Base-by-base conservation (phyloP, 768 basidiomycete genomes). In the Tylopilus felleus region DNA sequence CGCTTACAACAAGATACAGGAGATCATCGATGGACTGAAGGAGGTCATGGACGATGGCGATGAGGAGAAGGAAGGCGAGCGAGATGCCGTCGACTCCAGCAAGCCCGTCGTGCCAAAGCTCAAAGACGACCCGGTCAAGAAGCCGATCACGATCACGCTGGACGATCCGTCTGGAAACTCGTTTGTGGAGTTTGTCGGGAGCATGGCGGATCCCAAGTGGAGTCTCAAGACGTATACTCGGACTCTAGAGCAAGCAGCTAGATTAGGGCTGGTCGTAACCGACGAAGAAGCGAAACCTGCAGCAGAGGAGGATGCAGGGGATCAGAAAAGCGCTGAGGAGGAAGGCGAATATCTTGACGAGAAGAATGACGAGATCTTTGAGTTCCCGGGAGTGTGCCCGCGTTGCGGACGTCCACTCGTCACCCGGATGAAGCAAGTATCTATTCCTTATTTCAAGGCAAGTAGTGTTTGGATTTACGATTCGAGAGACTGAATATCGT, bases 361-460 rank as follows among this genome's bases (percentile, higher is more conserved):
- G 16, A 73, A 77, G 46, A 82, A 90, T 31, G 95, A 98, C 49
- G 97, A 99, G 68, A 79, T 99, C 8, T 90, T 85, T 63, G 80
- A 85, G 27, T 99, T 98, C 77, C 87, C 83, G 0, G 93, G 93
- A 1, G 71, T 79, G 14, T 99, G 97, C 70, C 90, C 92, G 12
- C 89, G 89, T 59, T 99, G 97, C 71, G 87, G 88, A 3, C 86
- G 86, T 61, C 75, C 80, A 8, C 75, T 92, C 22, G 81, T 93
- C 63, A 99, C 97, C 0, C 76, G 85, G 60, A 97, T 99, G 91
- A 96, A 98, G 80, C 91, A 90, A 67, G 88, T 98, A 60, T 85
- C 83, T 57, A 97, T 99, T 60, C 97, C 97, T 0, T 93, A 99
- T 71, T 98, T 99, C 81, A 93, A 99, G 81, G 94, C 86, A 36